Percentiles rank a stretch among this genome's conserved stretches.
Evolutionary conservation across 139 green algal species (phyloP).

Genomic region (Chlamydomonas applanata): DNA sequence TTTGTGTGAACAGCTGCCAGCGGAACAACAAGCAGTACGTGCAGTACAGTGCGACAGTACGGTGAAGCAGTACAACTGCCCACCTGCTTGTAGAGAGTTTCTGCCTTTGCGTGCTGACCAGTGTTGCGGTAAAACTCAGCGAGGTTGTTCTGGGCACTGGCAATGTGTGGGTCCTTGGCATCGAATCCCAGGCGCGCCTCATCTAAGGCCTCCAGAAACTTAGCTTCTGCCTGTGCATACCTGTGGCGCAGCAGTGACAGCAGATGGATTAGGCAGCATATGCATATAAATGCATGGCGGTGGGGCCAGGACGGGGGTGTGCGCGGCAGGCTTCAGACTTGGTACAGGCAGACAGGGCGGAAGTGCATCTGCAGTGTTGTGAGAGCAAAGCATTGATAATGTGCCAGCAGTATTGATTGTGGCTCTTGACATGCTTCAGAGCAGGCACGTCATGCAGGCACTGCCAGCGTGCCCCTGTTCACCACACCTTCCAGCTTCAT

Average conservation of each 20-base stretch:
- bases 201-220: constrained; percentile 53
- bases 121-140: constrained; percentile 72
- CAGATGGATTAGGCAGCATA: too few species aligned
- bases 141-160: constrained; percentile 67
- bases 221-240: constrained; percentile 58
- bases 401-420: neutral
- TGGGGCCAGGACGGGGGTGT: too few species aligned
- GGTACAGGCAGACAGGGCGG: too few species aligned
- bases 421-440: neutral
- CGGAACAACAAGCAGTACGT: neutral
- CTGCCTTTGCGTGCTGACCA: constrained; percentile 47
- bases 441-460: neutral
- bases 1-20: too few species aligned
- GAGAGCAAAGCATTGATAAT: too few species aligned
- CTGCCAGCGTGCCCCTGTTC: neutral
- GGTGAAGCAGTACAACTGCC: neutral
- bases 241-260: constrained; percentile 13
- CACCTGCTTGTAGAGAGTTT: constrained; percentile 65
- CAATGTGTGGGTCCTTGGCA: constrained; percentile 63
- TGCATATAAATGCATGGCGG: too few species aligned
- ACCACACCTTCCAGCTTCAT: constrained; percentile 45
- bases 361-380: too few species aligned
- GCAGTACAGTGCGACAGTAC: constrained; percentile 18
- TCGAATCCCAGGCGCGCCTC: constrained; percentile 65
- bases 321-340: too few species aligned